Base-by-base conservation (phyloP, 768 basidiomycete genomes). In the Leccinellum albellum region DNA sequence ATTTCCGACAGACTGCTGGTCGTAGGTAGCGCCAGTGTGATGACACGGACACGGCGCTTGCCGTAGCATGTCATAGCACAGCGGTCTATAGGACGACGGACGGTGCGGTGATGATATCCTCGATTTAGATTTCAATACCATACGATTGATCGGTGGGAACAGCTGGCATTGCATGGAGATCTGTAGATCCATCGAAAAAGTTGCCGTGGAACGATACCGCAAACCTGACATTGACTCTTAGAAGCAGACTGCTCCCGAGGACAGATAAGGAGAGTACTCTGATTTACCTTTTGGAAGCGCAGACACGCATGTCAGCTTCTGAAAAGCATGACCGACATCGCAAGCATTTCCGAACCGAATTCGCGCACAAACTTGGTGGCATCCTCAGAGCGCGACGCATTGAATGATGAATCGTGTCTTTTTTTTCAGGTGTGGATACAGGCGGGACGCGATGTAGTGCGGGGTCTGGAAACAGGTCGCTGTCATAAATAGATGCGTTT, bases 341-440 rank as follows among this genome's bases (percentile, higher is more conserved):
- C 90, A 54, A 99, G 71, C 4, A 97, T 90, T 65, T 91, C 86
- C n/a, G n/a, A n/a, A 21, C 94, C 94, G 66, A 98, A 95, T 69
- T 98, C 97, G 61, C 95, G 94, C 1, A 95, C 95, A 66, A 99
- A 98, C 74, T 98, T 98, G 75, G 97, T 80, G 3, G 97, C 97
- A 68, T 99, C 97, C 71, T 99, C 97, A 4, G 92, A 83, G 44
- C 94, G 83, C 2, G 85, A 83, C 12, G 97, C 97, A 67, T 95
- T 98, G 81, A 99, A 99, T 4, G 94, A n/a, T n/a, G n/a, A n/a
- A n/a, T n/a, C n/a, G n/a, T n/a, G n/a, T n/a, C n/a, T n/a, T n/a
- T n/a, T n/a, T n/a, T n/a, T n/a, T n/a, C n/a, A n/a, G n/a, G n/a
- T n/a, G n/a, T n/a, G n/a, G n/a, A n/a, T n/a, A n/a, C n/a, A n/a